Evolutionary conservation across 75 land plant species (phyloP), one percentile per base, ranked within the genome.

Genomic region (Adiantum capillusveneris): DNA sequence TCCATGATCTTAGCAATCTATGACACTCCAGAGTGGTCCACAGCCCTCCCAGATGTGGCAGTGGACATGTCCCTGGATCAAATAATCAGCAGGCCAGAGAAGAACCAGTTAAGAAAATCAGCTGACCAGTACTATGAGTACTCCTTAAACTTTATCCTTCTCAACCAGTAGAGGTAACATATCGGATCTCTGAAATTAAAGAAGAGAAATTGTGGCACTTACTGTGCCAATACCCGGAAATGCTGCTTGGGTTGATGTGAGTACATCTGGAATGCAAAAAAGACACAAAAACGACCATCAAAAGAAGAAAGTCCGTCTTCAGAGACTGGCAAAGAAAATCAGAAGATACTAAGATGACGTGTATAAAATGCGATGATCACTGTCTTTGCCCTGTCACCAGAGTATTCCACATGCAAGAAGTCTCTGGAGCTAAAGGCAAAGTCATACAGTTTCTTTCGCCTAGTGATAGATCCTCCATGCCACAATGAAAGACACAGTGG

Each of bases 201-300:
- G 43, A 41, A 14, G 12, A 56, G 18, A 28, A 56, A 25, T 24
- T 56, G 24, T 9, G 27, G 6, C 2, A 19, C 59, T 58, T 31
- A 34, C 59, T 11, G 11, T 58, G 5, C 11, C 59, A 6, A 58
- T 52, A 67, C 75, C 66, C n/a, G 83, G 82, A 66, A 73, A 74
- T 25, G 90, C 65, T 29, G 84, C 84, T 41, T 65, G 79, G 11
- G 79, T 73, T 62, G 96, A 96, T 44, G 83, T 81, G 57, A 93
- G 57, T 19, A 89, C 56, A 79, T 93, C 98, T 93, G 98, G 62
- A 77, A 37, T 25, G 43, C 0, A 29, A 25, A 66, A 39, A 31
- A 29, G 13, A 6, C 3, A 46, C 22, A 46, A 6, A 17, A 2
- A 46, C 14, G 50, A 17, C 50, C 14, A 17, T 46, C 3, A 6